Base-by-base conservation (phyloP, 495 filamentous ascomycete species). In the Penicillium lagena region DNA sequence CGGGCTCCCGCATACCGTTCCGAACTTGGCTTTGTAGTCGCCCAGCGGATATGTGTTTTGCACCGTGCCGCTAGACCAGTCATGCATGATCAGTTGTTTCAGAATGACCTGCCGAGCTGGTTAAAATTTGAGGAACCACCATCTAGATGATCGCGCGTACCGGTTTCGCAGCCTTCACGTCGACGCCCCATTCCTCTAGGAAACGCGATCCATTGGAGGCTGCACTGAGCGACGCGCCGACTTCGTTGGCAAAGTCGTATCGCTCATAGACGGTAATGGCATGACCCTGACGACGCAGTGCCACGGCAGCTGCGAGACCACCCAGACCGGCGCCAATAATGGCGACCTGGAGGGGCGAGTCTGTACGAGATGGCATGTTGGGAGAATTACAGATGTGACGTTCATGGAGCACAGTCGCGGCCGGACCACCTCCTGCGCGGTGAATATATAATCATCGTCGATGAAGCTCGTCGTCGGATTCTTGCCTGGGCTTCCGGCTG, bases 241-340 rank as follows among this genome's bases (percentile, higher is more conserved):
- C 61, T 13, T 64, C 61, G 9, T 58, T 51, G 1, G 58, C 56
- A 39, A 55, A 62, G 42, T 64, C 55, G 14, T 55, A 57, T 46
- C 56, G 40, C 35, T 62, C 58, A 44, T 60, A 64, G 6, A 78
- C 68, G 2, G 62, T 60, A 38, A 79, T 73, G 2, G 63, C 12
- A 39, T 81, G 78, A 7, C 77, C 77, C 32, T 71, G 59, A 10
- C 68, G 68, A 27, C 74, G 68, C 6, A 82, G 50, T 9, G 63
- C 67, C n/a, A 79, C 64, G 1, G 77, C 76, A 7, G 76, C 70
- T 2, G 66, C 55, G 9, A 79, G 54, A 10, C 77, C 76, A n/a
- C 74, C 74, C 15, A 80, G 75, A 3, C 77, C 76, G 7, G 70
- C 77, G 11, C 76, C 77, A 12, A 78, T 68, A 32, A 80, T 68